Conservation (phyloP, 108 stramenopile genomes). For the Pinguiococcus pyrenoidosus region DNA sequence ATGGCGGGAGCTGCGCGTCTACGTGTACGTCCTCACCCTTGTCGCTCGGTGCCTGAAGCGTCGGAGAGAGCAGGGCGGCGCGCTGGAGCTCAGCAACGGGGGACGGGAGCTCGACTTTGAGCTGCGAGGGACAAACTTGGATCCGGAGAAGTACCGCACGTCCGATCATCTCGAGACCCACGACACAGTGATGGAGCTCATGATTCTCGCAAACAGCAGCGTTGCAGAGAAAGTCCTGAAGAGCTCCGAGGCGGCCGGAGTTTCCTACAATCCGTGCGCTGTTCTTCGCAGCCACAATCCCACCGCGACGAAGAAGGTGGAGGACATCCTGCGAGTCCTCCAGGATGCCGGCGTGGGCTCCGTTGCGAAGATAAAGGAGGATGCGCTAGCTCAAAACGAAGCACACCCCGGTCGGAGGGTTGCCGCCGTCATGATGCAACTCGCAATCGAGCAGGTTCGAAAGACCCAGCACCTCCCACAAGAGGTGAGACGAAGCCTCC, state of each 20-base stretch:
- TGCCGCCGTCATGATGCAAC: too few species aligned
- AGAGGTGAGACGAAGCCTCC: too few species aligned
- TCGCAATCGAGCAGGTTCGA: too few species aligned
- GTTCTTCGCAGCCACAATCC: slow-evolving; percentile 42
- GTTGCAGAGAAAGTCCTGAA: too few species aligned
- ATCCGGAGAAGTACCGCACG: slow-evolving; percentile 26
- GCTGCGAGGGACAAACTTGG: too few species aligned
- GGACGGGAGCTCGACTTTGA: slow-evolving; percentile 25
- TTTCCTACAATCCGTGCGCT: too few species aligned
- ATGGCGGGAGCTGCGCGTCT: background rate
- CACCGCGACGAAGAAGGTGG: slow-evolving; percentile 1
- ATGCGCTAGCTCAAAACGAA: too few species aligned
- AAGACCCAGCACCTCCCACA: too few species aligned
- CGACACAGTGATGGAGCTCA: slow-evolving; percentile 63
- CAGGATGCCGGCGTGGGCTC: slow-evolving; percentile 3
- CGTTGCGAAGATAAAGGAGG: too few species aligned
- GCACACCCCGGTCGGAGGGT: too few species aligned
- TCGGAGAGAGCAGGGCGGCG: slow-evolving; percentile 5
- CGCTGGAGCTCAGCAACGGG: slow-evolving; percentile 19
- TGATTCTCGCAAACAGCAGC: slow-evolving; percentile 61
- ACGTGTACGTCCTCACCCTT: slow-evolving; percentile 7
- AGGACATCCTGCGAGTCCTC: background rate
- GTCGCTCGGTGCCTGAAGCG: slow-evolving; percentile 10
- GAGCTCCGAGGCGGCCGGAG: too few species aligned
- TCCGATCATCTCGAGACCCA: slow-evolving; percentile 56